Percentiles rank a stretch among this genome's conserved stretches.
phyloP scores from a whole-genome alignment of 257 asterid species.

The Solanum piurae region DNA sequence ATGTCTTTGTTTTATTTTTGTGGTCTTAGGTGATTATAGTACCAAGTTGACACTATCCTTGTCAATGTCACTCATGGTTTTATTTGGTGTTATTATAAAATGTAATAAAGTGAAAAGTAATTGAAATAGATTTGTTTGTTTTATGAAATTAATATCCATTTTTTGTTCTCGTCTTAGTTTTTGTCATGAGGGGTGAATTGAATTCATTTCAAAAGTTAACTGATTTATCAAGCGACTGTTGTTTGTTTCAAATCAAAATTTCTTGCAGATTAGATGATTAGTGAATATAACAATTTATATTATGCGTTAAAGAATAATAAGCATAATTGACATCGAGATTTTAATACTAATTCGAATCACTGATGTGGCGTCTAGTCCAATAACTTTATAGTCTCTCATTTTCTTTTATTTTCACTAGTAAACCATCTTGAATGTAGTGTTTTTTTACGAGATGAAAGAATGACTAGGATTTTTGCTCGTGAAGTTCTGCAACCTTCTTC shows the following conservation, averaged over 20 bases:
- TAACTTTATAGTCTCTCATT: neutral
- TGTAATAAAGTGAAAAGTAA: neutral
- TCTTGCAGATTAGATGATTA: neutral
- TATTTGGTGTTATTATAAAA: neutral
- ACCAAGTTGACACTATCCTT: neutral
- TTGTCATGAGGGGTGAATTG: too few relatives aligned
- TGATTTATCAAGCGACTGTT: neutral
- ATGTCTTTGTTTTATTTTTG: conserved; percentile 12
- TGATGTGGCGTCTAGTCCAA: neutral
- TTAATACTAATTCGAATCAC: too few relatives aligned
- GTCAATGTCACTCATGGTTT: neutral
- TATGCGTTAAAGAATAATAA: too few relatives aligned
- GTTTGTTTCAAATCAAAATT: neutral
- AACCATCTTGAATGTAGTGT: neutral
- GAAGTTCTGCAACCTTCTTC: too few relatives aligned
- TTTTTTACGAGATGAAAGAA: too few relatives aligned
- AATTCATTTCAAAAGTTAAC: too few relatives aligned
- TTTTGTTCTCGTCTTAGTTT: too few relatives aligned
- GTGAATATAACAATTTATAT: too few relatives aligned
- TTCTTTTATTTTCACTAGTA: neutral
- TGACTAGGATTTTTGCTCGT: too few relatives aligned
- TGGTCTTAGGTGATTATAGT: neutral
- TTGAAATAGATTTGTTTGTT: neutral
- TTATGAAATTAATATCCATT: neutral
- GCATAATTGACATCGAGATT: too few relatives aligned